Evolutionary conservation across 73 alveolate genomes (phyloP).

Genomic region (Paramecium octaurelia): DNA sequence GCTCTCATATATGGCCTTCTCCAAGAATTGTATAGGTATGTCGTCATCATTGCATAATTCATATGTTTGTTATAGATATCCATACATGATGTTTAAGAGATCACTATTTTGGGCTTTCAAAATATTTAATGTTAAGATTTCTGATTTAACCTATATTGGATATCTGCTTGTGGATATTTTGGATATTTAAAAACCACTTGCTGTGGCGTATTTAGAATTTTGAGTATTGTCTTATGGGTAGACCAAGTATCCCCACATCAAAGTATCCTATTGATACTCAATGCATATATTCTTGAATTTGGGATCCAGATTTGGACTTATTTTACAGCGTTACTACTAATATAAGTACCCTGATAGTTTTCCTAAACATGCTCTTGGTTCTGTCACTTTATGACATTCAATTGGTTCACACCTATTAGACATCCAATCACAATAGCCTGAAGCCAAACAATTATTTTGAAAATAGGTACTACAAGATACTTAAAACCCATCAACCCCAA

Average conservation of each 20-base stretch:
- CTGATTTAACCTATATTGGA: not conserved
- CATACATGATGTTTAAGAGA: not conserved
- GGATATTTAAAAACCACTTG: not conserved
- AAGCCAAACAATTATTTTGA: not conserved
- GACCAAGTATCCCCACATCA: not conserved
- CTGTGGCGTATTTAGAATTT: not conserved
- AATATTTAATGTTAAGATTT: not conserved
- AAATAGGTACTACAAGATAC: not conserved
- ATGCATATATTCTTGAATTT: not conserved
- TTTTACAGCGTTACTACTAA: not conserved
- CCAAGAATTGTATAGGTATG: not conserved
- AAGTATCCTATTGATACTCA: not conserved
- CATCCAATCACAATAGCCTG: not conserved
- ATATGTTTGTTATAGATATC: not conserved
- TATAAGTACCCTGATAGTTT: not conserved
- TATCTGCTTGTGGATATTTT: not conserved
- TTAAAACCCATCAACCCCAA: not conserved
- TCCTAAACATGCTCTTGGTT: not conserved
- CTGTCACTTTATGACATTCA: not conserved
- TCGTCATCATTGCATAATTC: not conserved
- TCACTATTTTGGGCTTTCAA: not conserved
- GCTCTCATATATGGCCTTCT: conserved; percentile 16
- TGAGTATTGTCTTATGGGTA: not conserved
- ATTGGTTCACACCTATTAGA: not conserved
- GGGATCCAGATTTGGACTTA: not conserved